phyloP scores from a whole-genome alignment of 2,329 filamentous ascomycete species.

The Phyllosticta paracitricarpa region DNA sequence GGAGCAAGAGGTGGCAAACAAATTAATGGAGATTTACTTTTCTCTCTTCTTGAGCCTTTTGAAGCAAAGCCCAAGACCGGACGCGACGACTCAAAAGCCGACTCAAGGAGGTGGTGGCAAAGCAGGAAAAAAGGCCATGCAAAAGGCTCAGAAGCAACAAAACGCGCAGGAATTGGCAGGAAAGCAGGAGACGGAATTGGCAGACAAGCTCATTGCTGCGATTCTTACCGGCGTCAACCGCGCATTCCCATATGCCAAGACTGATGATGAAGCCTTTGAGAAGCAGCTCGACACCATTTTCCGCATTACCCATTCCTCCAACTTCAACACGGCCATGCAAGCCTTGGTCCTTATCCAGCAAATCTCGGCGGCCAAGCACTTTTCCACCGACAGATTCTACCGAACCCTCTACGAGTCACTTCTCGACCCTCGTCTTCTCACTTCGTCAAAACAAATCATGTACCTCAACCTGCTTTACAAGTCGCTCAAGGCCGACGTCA shows the following conservation, averaged over 20 bases:
- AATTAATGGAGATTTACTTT: slow-evolving; percentile 85
- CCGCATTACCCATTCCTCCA: slow-evolving; percentile 91
- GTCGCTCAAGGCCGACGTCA: slow-evolving; percentile 81
- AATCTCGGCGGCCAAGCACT: slow-evolving; percentile 67
- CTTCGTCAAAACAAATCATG: slow-evolving; percentile 87
- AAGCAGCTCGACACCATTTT: slow-evolving; percentile 90
- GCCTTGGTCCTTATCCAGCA: slow-evolving; percentile 93
- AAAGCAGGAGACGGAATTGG: slow-evolving; percentile 51
- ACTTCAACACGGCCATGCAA: slow-evolving; percentile 98
- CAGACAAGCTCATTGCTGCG: slow-evolving; percentile 85
- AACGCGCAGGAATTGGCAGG: slow-evolving; percentile 33
- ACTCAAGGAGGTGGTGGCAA: slow-evolving; percentile 48
- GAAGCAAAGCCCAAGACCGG: slow-evolving; percentile 46
- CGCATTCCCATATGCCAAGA: slow-evolving; percentile 82
- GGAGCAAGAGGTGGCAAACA: slow-evolving; percentile 70
- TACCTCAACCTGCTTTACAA: slow-evolving; percentile 89
- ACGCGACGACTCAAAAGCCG: slow-evolving; percentile 25
- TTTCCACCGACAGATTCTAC: slow-evolving; percentile 86
- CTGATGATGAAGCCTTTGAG: slow-evolving; percentile 69
- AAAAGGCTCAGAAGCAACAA: slow-evolving; percentile 33
- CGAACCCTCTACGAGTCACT: slow-evolving; percentile 91
- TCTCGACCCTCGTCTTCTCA: slow-evolving; percentile 76
- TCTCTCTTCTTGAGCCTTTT: slow-evolving; percentile 74
- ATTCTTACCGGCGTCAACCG: slow-evolving; percentile 92
- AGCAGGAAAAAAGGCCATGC: slow-evolving; percentile 43